A percentile compares a stretch with the other conserved stretches of the same genome.
phyloP scores from a whole-genome alignment of 805 yeast genomes.

The Blastobotrys robertii region DNA sequence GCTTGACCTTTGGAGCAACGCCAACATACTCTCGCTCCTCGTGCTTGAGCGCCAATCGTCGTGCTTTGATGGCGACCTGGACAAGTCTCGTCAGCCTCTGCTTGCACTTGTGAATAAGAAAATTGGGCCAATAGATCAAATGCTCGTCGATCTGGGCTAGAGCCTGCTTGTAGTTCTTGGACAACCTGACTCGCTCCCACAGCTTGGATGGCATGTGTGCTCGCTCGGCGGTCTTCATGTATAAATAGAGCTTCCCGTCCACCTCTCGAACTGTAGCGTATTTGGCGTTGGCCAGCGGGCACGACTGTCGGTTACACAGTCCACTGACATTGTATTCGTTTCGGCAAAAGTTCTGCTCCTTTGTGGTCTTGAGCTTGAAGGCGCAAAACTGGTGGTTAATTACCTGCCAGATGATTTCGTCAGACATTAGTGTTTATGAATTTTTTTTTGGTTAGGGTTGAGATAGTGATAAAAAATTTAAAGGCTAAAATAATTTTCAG shows the following conservation, averaged over 20 bases:
- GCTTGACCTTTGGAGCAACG: conserved; percentile 83
- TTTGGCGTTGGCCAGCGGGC: conserved; percentile 77
- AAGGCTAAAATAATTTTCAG: background rate
- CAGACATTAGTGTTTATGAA: no score
- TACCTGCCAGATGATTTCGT: conserved; percentile 92
- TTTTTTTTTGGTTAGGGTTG: no score
- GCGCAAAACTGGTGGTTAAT: conserved; percentile 94
- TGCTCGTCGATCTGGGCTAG: conserved; percentile 81
- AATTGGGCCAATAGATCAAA: conserved; percentile 86
- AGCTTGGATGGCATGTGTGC: conserved; percentile 88
- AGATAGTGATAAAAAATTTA: background rate
- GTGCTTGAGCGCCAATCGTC: conserved; percentile 81
- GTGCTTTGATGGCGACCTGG: conserved; percentile 90
- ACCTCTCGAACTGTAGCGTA: conserved; percentile 30
- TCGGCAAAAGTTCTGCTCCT: conserved; percentile 86
- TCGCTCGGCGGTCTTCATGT: conserved; percentile 97
- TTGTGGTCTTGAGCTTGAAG: conserved; percentile 80
- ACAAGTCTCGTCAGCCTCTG: conserved; percentile 91
- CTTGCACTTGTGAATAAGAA: conserved; percentile 84
- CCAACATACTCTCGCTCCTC: conserved; percentile 93
- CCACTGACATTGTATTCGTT: conserved; percentile 96
- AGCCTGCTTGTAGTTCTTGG: conserved; percentile 83
- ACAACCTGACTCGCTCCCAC: conserved; percentile 91
- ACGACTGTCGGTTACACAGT: conserved; percentile 82
- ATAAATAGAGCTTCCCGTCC: conserved; percentile 32